These are phyloP conservation scores for Rickenella mellea DNA, from an alignment of 768 basidiomycete species.

Conservation along the genomic window DNA sequence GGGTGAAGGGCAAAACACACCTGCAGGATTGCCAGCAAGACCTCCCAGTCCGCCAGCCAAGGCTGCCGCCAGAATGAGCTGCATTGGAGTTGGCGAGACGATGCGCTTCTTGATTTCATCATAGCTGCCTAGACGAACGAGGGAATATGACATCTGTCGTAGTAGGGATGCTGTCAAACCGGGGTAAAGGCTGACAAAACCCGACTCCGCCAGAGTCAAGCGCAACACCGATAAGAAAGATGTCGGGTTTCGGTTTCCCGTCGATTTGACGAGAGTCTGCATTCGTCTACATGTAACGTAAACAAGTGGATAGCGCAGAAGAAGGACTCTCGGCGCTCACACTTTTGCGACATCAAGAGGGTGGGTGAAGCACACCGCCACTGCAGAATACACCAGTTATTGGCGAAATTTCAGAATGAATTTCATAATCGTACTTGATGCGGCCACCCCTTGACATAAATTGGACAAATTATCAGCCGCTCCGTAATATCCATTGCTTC, in stretches of 20 bases:
- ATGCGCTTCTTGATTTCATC: constrained; percentile 63
- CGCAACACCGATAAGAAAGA: constrained; percentile 60
- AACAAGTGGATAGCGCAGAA: constrained; percentile 3
- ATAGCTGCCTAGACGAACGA: constrained; percentile 76
- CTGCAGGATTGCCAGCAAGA: constrained; percentile 77
- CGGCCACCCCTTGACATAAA: constrained; percentile 54
- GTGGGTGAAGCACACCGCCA: constrained; percentile 77
- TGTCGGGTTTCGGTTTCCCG: constrained; percentile 41
- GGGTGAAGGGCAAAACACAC: constrained; percentile 24
- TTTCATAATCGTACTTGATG: constrained; percentile 37
- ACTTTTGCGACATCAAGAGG: constrained; percentile 84
- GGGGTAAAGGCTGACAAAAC: constrained; percentile 67
- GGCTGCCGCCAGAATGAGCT: constrained; percentile 55
- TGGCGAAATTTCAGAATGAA: constrained; percentile 3
- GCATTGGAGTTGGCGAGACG: constrained; percentile 40
- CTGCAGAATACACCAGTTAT: constrained; percentile 25
- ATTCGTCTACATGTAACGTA: constrained; percentile 46
- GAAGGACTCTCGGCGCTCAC: constrained; percentile 26
- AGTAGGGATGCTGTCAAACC: constrained; percentile 77
- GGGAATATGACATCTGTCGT: constrained; percentile 87
- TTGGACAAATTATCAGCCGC: too few species aligned
- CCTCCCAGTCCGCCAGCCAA: constrained; percentile 77
- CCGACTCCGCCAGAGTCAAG: constrained; percentile 54
- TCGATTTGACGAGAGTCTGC: constrained; percentile 52
- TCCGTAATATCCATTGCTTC: too few species aligned